phyloP scores from a whole-genome alignment of 2,329 filamentous ascomycete species.

The Diaporthe vaccinii region DNA sequence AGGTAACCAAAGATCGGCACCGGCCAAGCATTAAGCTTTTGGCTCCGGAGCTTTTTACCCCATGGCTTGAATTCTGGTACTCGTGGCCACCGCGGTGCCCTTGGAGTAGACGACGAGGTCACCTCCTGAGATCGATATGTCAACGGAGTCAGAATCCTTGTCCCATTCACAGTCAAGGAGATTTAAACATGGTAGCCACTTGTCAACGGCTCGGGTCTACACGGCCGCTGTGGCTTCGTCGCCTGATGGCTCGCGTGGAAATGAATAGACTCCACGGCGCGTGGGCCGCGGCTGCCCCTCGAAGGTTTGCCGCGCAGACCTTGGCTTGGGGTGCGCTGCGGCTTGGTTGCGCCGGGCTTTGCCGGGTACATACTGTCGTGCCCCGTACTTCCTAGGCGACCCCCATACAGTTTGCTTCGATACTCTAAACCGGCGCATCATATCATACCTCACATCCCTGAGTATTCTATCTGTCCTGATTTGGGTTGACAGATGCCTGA shows the following conservation, averaged over 20 bases:
- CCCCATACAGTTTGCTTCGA: conserved; percentile 7
- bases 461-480: not conserved
- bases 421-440: conserved; percentile 2
- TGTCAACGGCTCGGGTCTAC: conserved; percentile 18
- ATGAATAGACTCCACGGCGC: conserved; percentile 27
- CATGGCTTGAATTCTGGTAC: conserved; percentile 28
- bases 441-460: conserved; percentile 11
- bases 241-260: conserved; percentile 16
- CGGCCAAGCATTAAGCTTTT: conserved; percentile 36
- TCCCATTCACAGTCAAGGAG: not conserved
- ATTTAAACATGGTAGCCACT: conserved; percentile 13
- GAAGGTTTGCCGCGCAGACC: conserved; percentile 15
- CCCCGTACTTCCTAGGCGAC: not conserved
- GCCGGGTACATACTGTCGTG: not conserved
- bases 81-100: not conserved
- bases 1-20: conserved; percentile 13
- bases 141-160: conserved; percentile 26
- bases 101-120: not conserved
- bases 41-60: conserved; percentile 31
- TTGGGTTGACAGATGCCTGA: conserved; percentile 1
- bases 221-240: conserved; percentile 14
- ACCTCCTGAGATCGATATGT: conserved; percentile 2
- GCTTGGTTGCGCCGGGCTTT: not conserved
- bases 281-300: conserved; percentile 6
- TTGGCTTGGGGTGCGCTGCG: conserved; percentile 8